These are phyloP conservation scores for Plectosphaerella plurivora DNA, from an alignment of 2,329 filamentous ascomycete genomes.

Conservation along the genomic window DNA sequence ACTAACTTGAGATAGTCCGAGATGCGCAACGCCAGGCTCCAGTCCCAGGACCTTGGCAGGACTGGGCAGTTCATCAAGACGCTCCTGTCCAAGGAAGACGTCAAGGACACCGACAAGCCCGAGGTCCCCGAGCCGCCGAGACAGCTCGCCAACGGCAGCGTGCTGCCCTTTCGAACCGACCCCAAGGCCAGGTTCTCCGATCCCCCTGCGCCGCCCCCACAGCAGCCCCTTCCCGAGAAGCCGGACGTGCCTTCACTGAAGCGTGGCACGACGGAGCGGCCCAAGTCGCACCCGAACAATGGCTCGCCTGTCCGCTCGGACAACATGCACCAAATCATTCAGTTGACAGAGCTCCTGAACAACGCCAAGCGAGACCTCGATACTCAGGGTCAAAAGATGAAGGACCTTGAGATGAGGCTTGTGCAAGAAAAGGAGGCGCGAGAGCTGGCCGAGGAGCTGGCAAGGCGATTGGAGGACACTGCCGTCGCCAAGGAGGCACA, in stretches of 20 bases:
- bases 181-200: conserved; percentile 84
- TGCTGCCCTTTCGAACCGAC: conserved; percentile 60
- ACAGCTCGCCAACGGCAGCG: conserved; percentile 45
- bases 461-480: conserved; percentile 62
- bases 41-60: conserved; percentile 78
- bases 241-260: conserved; percentile 75
- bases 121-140: conserved; percentile 45
- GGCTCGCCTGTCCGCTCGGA: conserved; percentile 57
- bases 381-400: conserved; percentile 72
- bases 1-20: conserved; percentile 59
- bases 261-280: conserved; percentile 70
- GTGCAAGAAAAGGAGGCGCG: conserved; percentile 76
- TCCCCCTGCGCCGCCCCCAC: conserved; percentile 86
- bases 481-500: conserved; percentile 30
- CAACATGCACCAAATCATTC: conserved; percentile 69
- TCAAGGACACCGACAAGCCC: conserved; percentile 54
- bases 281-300: conserved; percentile 50
- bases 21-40: conserved; percentile 83
- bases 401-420: conserved; percentile 74
- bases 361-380: conserved; percentile 84
- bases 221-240: conserved; percentile 90
- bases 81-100: conserved; percentile 66
- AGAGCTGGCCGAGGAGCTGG: conserved; percentile 78
- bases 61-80: conserved; percentile 78
- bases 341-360: conserved; percentile 79